A percentile compares a stretch with the other conserved stretches of the same genome.
These are phyloP conservation scores for Lentinula guzmanii DNA, from an alignment of 768 basidiomycete genomes.

Conservation along the genomic window DNA sequence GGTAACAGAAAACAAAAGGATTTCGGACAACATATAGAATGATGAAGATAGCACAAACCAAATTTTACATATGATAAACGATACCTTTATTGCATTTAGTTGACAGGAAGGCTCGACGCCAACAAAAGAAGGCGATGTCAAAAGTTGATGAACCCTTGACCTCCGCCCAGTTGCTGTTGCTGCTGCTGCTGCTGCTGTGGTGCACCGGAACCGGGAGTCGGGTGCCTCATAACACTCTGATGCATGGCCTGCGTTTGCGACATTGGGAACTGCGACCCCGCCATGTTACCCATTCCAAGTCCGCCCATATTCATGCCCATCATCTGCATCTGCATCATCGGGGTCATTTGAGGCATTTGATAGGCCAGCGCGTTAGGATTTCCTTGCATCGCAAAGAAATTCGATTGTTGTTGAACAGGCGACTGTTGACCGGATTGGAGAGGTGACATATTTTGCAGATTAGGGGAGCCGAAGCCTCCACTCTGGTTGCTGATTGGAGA, in stretches of 20 bases:
- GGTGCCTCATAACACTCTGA: conserved; percentile 79
- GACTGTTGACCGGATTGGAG: conserved; percentile 26
- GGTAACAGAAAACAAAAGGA: background rate
- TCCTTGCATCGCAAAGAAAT: conserved; percentile 36
- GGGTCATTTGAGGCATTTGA: conserved; percentile 51
- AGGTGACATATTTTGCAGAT: conserved; percentile 24
- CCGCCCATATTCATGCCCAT: conserved; percentile 47
- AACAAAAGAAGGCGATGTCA: conserved; percentile 9
- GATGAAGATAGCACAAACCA: conserved; percentile 3
- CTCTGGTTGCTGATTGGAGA: conserved; percentile 31
- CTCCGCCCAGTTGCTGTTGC: conserved; percentile 19
- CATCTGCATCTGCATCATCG: conserved; percentile 61
- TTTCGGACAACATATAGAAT: conserved; percentile 6
- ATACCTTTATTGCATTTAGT: background rate
- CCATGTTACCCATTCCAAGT: conserved; percentile 26
- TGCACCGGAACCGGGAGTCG: conserved; percentile 44
- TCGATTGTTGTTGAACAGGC: conserved; percentile 36
- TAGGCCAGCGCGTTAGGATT: conserved; percentile 54
- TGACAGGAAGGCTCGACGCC: background rate
- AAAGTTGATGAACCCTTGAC: conserved; percentile 41
- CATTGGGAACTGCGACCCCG: conserved; percentile 37
- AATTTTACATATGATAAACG: background rate
- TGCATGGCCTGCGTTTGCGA: conserved; percentile 73
- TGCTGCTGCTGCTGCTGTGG: background rate
- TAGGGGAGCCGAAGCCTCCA: conserved; percentile 34